Evolutionary conservation across 306 rosid genomes (phyloP), one percentile per base, ranked within the genome.

Genomic region (Rosa chinensis): DNA sequence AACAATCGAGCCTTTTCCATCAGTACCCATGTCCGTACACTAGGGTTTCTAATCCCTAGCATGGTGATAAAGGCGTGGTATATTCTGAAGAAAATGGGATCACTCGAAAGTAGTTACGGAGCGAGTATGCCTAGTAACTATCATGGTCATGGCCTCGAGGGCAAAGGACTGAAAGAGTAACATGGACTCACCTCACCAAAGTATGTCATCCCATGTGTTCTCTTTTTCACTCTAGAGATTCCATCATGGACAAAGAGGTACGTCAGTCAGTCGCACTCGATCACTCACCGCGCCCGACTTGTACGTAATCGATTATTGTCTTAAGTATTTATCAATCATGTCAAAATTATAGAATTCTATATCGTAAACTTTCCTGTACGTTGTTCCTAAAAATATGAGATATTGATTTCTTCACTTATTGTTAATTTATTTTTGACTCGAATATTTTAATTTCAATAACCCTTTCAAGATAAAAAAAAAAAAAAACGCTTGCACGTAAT

Each of bases 171-270:
- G 88, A 76, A 83, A 68, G 81, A 49, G 75, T 52, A 88, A 83
- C 92, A 87, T 86, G 87, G 83, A 80, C 77, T 88, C 81, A 81
- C 78, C 79, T 88, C 89, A 84, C 71, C 82, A 47, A 42, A 63
- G 74, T 64, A 76, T 84, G 70, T 84, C 82, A 77, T 84, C 94
- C 94, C 68, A 44, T 83, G 64, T 74, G 48, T 44, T 84, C 9
- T 80, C 77, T 69, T 55, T 84, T 76, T 81, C 58, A 80, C 81
- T 55, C 77, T 11, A 12, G 28, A 74, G 18, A 74, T 48, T 78
- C 82, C 84, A 77, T 25, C 78, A 66, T 32, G 20, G 79, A 48
- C 58, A 7, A 20, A 73, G 48, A 73, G 66, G 23, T 53, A 42
- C 1, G 48, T 49, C 37, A 1, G 48, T 49, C 37, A 1, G 48